Evolutionary conservation across 192 early-diverging fungal genomes (phyloP), one percentile per base, ranked within the genome.

Genomic region (Backusella tuberculispora): DNA sequence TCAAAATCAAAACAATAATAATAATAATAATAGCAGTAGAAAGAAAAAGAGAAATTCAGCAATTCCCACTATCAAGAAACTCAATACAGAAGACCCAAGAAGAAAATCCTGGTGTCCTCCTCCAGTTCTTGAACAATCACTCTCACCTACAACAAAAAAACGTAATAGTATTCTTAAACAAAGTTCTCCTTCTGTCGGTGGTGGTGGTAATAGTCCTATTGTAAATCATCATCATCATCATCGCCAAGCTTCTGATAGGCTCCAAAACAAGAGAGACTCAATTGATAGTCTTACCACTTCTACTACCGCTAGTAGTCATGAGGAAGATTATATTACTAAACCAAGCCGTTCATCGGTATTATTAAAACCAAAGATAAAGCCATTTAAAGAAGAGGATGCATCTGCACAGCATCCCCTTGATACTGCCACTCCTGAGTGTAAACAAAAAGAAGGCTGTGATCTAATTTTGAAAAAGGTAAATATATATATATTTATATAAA

Each of bases 301-400:
- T 60, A 60, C 53, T 60, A 60, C 53, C 53, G 53, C 53, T 10
- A 60, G 53, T 26, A 60, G 53, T 60, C 53, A 60, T 60, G 53
- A 60, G 53, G 53, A 60, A 4, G 53, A 60, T 10, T 21, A 60
- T 26, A 24, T 60, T 60, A 19, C 53, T 10, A 60, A 60, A 60
- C 53, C 53, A 26, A 60, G 21, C 53, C 53, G 53, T 60, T 60
- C 53, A 60, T 26, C 26, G 26, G 26, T 26, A 13, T 24, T 24
- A 24, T 26, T 60, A 19, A 9, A 19, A 60, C 21, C 17, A 12
- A 60, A 26, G 26, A 26, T 24, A 60, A 60, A 60, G 53, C 12
- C 21, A 60, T 60, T 26, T 60, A 24, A 26, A 60, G 53, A 60
- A 60, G 24, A 60, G 12, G 53, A 60, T 50, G 48, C 2, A 50